Evolutionary conservation across 2,329 filamentous ascomycete species (phyloP), one percentile per base, ranked within the genome.

Genomic region (Cryphonectria nitschkei): DNA sequence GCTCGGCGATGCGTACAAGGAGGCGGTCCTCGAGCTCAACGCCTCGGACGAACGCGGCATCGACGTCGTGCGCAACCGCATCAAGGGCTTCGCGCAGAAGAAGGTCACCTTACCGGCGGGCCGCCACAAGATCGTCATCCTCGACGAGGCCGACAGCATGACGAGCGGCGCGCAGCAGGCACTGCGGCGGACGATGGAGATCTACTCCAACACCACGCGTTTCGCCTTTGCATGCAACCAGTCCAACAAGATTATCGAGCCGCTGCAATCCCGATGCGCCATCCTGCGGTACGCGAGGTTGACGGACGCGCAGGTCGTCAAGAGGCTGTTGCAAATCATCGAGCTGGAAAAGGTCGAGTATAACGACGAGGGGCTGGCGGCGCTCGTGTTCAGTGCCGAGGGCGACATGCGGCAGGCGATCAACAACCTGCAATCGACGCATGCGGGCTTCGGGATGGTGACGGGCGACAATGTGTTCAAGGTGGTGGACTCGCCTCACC

Each of bases 141-240:
- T 99, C 70, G 96, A 99, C 81, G 96, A 99, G 84, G 96, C 96
- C 71, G 96, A 99, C 86, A 95, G 92, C 80, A 99, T 99, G 96
- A 99, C 96, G 0, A 93, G 93, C 34, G 96, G 96, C 68, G 96
- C 96, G 2, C 96, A 99, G 80, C 96, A 98, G 82, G 96, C 96
- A 29, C 87, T 99, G 50, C 89, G 96, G 75, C 88, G 96, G 73
- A 99, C 96, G 0, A 99, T 99, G 96, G 96, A 99, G 81, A 99
- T 98, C 67, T 98, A 98, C 84, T 97, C 94, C 58, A 92, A 94
- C 74, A 99, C 96, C 1, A 99, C 96, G 2, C 89, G 96, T 71
- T 99, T 99, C 78, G 96, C 96, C 0, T 99, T 99, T 78, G 96
- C 96, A 2, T 99, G 96, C 86, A 99, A 99, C 81, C 94, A 97